These are phyloP conservation scores for Xylaria sp. DNA, from an alignment of 2,329 filamentous ascomycete genomes.

Conservation along the genomic window DNA sequence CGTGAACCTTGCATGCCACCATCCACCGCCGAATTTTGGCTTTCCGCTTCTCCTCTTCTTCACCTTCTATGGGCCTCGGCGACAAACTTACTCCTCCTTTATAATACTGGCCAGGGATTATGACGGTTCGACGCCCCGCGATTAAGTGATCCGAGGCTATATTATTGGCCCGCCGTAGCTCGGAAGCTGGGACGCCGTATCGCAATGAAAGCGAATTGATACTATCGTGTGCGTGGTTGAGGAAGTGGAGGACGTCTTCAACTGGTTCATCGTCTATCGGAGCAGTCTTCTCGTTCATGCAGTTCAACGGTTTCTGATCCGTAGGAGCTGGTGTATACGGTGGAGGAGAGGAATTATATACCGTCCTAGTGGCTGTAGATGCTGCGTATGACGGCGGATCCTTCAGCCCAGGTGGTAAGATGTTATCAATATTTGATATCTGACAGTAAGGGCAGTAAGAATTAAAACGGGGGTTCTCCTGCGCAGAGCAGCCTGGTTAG, in stretches of 20 bases:
- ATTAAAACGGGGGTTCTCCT: conserved; percentile 75
- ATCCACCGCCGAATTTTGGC: conserved; percentile 79
- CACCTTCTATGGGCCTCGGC: conserved; percentile 76
- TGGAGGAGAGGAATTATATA: conserved; percentile 50
- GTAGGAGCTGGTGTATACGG: conserved; percentile 52
- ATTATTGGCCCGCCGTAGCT: conserved; percentile 74
- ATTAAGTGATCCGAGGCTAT: conserved; percentile 78
- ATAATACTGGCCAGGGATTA: conserved; percentile 78
- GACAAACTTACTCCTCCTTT: conserved; percentile 74
- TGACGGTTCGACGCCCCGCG: conserved; percentile 72
- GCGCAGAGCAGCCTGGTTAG: conserved; percentile 19
- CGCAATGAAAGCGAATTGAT: conserved; percentile 75
- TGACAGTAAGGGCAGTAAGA: conserved; percentile 81
- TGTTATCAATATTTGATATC: conserved; percentile 66
- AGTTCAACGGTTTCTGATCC: conserved; percentile 25
- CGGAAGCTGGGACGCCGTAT: conserved; percentile 74
- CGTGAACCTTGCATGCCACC: conserved; percentile 79
- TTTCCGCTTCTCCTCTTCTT: conserved; percentile 78
- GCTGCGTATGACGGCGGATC: conserved; percentile 75
- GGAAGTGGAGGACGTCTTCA: conserved; percentile 79
- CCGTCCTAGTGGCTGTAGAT: conserved; percentile 48
- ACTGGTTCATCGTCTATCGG: conserved; percentile 49
- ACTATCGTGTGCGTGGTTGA: conserved; percentile 75
- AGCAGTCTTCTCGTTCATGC: conserved; percentile 48
- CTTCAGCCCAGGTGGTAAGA: conserved; percentile 70